phyloP scores from a whole-genome alignment of 2,329 filamentous ascomycete species.

The Eutypella sp. region DNA sequence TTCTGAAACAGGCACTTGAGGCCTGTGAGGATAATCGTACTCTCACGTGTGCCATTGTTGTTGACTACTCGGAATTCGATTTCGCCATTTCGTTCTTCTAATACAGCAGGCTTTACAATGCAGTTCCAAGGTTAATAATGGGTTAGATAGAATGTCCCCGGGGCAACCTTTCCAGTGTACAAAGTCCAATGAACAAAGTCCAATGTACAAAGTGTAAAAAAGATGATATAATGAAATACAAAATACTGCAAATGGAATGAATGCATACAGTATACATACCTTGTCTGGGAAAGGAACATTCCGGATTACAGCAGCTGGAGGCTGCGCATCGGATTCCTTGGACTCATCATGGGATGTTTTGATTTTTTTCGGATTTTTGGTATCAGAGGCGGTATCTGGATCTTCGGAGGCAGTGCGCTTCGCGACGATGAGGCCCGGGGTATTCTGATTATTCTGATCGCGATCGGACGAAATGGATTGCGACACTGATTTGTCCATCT shows the following conservation, averaged over 20 bases:
- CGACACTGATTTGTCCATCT: slow-evolving; percentile 1
- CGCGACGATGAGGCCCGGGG: no score
- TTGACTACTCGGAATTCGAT: slow-evolving; percentile 97
- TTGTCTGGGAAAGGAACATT: slow-evolving; percentile 1
- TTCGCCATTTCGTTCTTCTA: slow-evolving; percentile 85
- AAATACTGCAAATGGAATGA: no score
- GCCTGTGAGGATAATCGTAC: slow-evolving; percentile 84
- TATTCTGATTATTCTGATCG: slow-evolving; percentile 3
- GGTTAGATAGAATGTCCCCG: neutral
- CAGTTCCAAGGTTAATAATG: no score
- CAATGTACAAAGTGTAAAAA: no score
- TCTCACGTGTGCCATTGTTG: slow-evolving; percentile 81
- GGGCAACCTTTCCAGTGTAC: no score
- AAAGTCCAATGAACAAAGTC: no score
- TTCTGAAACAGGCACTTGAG: slow-evolving; percentile 97
- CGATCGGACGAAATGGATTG: slow-evolving; percentile 1
- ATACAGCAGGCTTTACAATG: slow-evolving; percentile 66
- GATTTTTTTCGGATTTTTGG: neutral
- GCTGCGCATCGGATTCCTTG: neutral
- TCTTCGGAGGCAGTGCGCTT: neutral
- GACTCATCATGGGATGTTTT: neutral
- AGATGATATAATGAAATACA: no score
- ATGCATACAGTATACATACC: neutral
- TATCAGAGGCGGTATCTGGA: neutral
- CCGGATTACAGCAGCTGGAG: neutral